phyloP scores from a whole-genome alignment of 2,329 filamentous ascomycete species.

The Sporothrix variecibatus region DNA sequence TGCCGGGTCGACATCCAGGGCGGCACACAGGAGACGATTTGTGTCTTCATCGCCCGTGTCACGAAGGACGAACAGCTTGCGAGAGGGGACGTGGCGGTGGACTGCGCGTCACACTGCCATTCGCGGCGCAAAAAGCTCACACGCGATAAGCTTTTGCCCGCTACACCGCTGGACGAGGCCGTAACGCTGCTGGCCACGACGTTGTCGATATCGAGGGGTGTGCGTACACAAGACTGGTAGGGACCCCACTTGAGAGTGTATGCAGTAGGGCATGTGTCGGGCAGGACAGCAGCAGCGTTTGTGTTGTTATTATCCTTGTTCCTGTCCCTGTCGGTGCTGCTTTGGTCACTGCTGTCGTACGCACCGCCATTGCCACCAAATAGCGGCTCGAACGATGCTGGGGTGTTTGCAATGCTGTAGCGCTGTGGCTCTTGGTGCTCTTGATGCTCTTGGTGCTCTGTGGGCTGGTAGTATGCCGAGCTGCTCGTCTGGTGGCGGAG shows the following conservation, averaged over 20 bases:
- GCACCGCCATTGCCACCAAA: not conserved
- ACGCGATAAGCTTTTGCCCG: no score
- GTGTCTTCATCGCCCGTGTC: conserved; percentile 33
- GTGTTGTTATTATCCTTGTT: no score
- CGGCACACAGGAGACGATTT: conserved; percentile 23
- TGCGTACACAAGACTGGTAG: not conserved
- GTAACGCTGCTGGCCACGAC: not conserved
- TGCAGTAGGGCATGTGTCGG: not conserved
- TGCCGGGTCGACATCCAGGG: conserved; percentile 35
- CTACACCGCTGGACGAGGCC: not conserved
- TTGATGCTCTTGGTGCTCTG: not conserved
- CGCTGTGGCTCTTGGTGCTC: not conserved
- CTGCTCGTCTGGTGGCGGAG: not conserved
- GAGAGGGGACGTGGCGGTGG: not conserved
- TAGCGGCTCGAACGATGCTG: not conserved
- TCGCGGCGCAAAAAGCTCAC: conserved; percentile 13
- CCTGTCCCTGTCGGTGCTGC: not conserved
- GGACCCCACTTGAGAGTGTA: conserved; percentile 23
- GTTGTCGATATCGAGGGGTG: not conserved
- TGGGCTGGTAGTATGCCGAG: not conserved
- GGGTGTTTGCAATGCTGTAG: not conserved
- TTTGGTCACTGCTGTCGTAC: not conserved
- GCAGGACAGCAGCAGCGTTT: not conserved
- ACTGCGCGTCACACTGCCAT: not conserved
- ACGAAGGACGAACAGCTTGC: conserved; percentile 35